These are phyloP conservation scores for Trichosanthes truncata DNA, from an alignment of 306 rosid genomes.

Conservation along the genomic window DNA sequence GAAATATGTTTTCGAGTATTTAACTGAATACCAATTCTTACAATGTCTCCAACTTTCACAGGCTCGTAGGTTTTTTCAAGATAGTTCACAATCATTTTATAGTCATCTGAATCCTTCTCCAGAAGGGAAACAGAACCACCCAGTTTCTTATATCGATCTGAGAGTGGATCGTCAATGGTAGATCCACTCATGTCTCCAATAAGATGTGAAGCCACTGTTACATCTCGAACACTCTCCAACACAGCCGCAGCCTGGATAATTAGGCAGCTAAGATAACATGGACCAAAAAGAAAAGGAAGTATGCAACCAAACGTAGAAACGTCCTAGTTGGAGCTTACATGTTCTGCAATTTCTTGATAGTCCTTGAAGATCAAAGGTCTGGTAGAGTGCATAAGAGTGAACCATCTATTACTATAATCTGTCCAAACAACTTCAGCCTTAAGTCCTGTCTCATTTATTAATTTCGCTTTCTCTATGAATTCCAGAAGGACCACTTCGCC, in stretches of 20 bases:
- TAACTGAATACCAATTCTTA: constrained; percentile 14
- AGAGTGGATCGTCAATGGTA: constrained; percentile 68
- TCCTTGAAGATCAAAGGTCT: constrained; percentile 72
- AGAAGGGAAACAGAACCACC: constrained; percentile 54
- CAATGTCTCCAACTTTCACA: constrained; percentile 60
- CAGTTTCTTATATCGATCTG: constrained; percentile 45
- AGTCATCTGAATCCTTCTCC: constrained; percentile 49
- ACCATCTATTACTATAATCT: constrained; percentile 87
- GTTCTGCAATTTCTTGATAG: constrained; percentile 66
- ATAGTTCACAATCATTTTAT: constrained; percentile 65
- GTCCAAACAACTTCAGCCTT: constrained; percentile 70
- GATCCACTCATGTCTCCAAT: constrained; percentile 71
- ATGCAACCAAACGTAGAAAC: neutral
- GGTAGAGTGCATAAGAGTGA: constrained; percentile 72
- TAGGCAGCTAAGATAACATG: neutral
- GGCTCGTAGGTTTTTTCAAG: constrained; percentile 70
- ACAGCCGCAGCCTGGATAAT: constrained; percentile 60
- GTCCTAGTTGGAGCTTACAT: constrained; percentile 32
- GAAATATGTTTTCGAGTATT: neutral
- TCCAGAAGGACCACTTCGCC: constrained; percentile 61
- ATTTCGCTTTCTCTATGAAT: constrained; percentile 46
- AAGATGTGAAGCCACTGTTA: constrained; percentile 61
- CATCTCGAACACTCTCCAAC: constrained; percentile 59
- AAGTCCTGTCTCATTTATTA: constrained; percentile 49
- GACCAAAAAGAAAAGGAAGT: neutral